phyloP scores from a whole-genome alignment of 164 flowering plant species.

The Warburgia ugandensis region DNA sequence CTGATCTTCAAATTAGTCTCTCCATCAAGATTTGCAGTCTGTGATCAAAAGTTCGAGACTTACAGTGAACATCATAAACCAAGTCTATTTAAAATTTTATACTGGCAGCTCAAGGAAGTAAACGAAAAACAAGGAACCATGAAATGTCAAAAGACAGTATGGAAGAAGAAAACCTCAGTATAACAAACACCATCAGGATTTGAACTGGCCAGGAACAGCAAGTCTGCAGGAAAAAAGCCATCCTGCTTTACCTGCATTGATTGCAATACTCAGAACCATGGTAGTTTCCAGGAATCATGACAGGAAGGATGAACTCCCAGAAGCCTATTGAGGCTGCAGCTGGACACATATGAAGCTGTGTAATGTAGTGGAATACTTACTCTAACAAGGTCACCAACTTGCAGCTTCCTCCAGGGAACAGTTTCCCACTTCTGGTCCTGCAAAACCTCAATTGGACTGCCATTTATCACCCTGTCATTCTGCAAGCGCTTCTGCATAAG shows the following conservation, averaged over 20 bases:
- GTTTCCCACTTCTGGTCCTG: slow-evolving; percentile 71
- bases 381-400: slow-evolving; percentile 86
- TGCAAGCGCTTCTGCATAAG: slow-evolving; percentile 75
- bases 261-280: no score
- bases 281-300: no score
- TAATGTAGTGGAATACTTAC: slow-evolving; percentile 59
- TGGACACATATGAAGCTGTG: no score
- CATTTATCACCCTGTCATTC: slow-evolving; percentile 78
- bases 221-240: slow-evolving; percentile 90
- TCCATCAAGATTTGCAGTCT: slow-evolving; percentile 99
- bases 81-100: no score
- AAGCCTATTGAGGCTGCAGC: no score
- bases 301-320: no score
- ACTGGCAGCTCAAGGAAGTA: no score
- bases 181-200: slow-evolving; percentile 97
- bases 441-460: slow-evolving; percentile 57
- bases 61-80: background rate
- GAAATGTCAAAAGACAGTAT: background rate
- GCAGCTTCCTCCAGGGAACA: slow-evolving; percentile 83
- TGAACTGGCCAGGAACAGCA: slow-evolving; percentile 80
- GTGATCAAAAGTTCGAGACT: slow-evolving; percentile 4
- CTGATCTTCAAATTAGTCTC: slow-evolving; percentile 98
- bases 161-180: slow-evolving; percentile 67
- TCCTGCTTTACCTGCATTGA: slow-evolving; percentile 93
- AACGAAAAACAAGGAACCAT: no score